These are phyloP conservation scores for Boletus insuetus DNA, from an alignment of 768 basidiomycete species.

Conservation along the genomic window DNA sequence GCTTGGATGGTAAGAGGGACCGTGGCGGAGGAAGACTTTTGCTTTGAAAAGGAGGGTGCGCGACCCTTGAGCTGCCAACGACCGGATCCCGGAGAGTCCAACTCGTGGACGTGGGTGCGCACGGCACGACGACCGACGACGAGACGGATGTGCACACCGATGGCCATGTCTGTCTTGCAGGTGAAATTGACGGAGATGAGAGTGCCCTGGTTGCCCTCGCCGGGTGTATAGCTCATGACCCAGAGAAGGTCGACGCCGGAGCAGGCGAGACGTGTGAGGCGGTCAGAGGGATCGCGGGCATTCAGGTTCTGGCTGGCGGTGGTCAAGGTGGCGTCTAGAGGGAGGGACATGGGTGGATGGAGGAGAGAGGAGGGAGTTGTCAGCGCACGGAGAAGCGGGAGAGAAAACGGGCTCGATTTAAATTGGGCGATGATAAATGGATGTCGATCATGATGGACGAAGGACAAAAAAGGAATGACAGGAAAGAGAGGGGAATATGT, in stretches of 20 bases:
- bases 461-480: constrained; percentile 12
- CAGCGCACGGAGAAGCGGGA: neutral
- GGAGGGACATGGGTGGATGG: neutral
- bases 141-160: constrained; percentile 61
- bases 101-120: constrained; percentile 59
- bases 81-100: constrained; percentile 45
- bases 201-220: constrained; percentile 60
- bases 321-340: neutral
- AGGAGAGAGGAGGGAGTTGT: neutral
- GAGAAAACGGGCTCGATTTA: constrained; percentile 19
- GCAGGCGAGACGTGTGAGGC: constrained; percentile 34
- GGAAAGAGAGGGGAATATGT: neutral
- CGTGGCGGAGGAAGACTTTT: constrained; percentile 37
- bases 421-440: constrained; percentile 16
- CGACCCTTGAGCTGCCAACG: constrained; percentile 64
- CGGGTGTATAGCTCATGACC: constrained; percentile 63
- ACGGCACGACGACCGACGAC: constrained; percentile 70
- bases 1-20: constrained; percentile 62
- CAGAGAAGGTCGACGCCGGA: constrained; percentile 56
- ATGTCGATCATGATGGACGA: constrained; percentile 17
- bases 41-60: constrained; percentile 53
- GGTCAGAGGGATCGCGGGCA: constrained; percentile 4
- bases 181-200: constrained; percentile 60
- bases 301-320: constrained; percentile 10
- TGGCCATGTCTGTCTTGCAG: constrained; percentile 21